Conservation (phyloP, 2,329 filamentous ascomycete genomes). For the Fusarium coicis region DNA sequence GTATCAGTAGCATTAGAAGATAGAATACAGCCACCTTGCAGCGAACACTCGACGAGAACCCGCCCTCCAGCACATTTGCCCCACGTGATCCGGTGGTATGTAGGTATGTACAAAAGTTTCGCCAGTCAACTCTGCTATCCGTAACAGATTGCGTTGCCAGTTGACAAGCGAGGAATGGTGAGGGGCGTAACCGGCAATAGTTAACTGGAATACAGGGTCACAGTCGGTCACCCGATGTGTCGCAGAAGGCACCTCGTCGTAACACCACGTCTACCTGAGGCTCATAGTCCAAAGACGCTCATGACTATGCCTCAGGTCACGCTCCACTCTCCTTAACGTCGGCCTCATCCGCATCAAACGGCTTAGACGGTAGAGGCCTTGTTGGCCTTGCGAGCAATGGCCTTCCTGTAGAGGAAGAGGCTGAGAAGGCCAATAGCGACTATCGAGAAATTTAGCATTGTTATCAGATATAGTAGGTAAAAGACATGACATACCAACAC, state of each 20-base stretch:
- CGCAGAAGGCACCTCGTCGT: constrained; percentile 42
- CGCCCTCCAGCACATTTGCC: constrained; percentile 45
- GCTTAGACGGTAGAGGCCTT: constrained; percentile 45
- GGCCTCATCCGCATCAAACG: constrained; percentile 16
- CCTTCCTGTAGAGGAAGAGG: constrained; percentile 48
- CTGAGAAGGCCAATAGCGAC: constrained; percentile 49
- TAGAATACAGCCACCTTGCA: constrained; percentile 45
- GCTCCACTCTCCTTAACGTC: constrained; percentile 37
- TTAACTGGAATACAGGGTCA: constrained; percentile 44
- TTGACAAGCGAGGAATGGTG: constrained; percentile 34
- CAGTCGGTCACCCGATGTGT: constrained; percentile 47
- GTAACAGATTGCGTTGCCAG: constrained; percentile 6
- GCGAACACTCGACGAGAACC: constrained; percentile 48
- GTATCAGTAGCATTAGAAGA: constrained; percentile 51
- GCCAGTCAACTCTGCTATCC: constrained; percentile 24
- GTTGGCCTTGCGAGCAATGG: constrained; percentile 48
- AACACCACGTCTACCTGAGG: constrained; percentile 41
- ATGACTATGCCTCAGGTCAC: constrained; percentile 36
- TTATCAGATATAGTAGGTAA: not conserved
- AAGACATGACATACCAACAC: constrained; percentile 48
- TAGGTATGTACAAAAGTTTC: constrained; percentile 43
- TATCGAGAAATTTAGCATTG: constrained; percentile 34
- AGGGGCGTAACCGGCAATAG: constrained; percentile 39
- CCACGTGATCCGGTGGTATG: constrained; percentile 38
- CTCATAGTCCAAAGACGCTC: constrained; percentile 28